Base-by-base conservation (phyloP, 495 filamentous ascomycete genomes). In the Hypoxylon lienhwacheense region DNA sequence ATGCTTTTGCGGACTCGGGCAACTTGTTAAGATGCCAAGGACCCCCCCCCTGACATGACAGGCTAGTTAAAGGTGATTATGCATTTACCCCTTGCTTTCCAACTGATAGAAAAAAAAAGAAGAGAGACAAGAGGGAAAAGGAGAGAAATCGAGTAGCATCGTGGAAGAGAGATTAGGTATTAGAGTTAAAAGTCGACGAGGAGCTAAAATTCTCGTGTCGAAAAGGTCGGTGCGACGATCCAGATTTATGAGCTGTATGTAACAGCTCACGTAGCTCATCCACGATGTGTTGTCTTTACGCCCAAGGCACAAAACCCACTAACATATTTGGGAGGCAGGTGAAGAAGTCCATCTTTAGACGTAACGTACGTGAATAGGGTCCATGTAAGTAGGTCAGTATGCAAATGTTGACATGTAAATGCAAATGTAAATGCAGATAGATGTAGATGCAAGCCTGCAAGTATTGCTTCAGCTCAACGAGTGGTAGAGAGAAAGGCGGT, bases 21-120 rank as follows among this genome's bases (percentile, higher is more conserved):
- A 44, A 47, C 47, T 37, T n/a, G 56, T 55, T 42, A 37, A 55
- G 58, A 61, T 61, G 58, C 52, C 52, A 61, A 61, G 58, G 14
- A 20, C 46, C 48, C 55, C 55, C 58, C 58, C 58, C 58, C 58
- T 61, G 58, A 25, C 52, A 55, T 55, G 25, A 46, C 37, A 28
- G 31, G 41, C 46, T 15, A 47, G 52, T 45, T 26, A 25, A 44
- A 48, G 51, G 52, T 48, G 51, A 61, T 47, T 24, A 56, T 44
- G 53, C 37, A 33, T 10, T 7, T 22, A 51, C 58, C 52, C 58
- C 51, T 55, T 35, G 47, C 36, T 56, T 61, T 48, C 52, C 47
- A 47, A 31, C 28, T 36, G 33, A 36, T 24, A 48, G 20, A 42
- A 36, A 47, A 29, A 37, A 37, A 39, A 19, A 51, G 32, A 41